Base-by-base conservation (phyloP, 1,284 basidiomycete species). In the Agroathelia rolfsii region DNA sequence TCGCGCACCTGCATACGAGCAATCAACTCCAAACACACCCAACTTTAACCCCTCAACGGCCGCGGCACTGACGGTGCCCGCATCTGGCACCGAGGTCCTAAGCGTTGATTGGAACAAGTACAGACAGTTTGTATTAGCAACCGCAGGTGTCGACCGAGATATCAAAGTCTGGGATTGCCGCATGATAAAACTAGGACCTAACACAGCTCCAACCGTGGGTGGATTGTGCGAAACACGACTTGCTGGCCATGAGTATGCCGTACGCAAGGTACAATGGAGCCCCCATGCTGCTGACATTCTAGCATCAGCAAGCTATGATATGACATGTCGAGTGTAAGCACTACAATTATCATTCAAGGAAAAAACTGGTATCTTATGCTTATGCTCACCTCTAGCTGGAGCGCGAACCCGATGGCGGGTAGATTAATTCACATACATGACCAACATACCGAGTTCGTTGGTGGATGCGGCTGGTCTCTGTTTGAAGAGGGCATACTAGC, bases 71-170 rank as follows among this genome's bases (percentile, higher is more conserved):
- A 83, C 81, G 5, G 55, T 84, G 6, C 80, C 79, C 18, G 80
- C 76, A 2, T 76, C 78, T 3, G 66, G 69, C 2, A 74, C 72
- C 2, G 84, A 87, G 51, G 55, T 86, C 7, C 70, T 94, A 12
- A 70, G 77, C 5, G 53, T 93, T 20, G 89, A 94, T 47, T 94
- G 89, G 88, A 94, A 94, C 59, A 94, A 94, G 53, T 94, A 93
- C 49, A 66, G 73, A 3, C 82, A 82, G 2, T 76, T 81, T 51
- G 59, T 78, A 6, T 58, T 94, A 30, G 89, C 86, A 0, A 85
- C 75, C 37, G 80, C 71, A 1, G 81, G 83, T 17, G 85, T 92
- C 10, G 90, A 94, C 56, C 83, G 80, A 47, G 54, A 62, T 8
- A 65, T 84, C 43, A 82, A 81, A 46, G 67, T 89, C 13, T 93